Evolutionary conservation across 1,139 yeast genomes (phyloP), one percentile per base, ranked within the genome.

Genomic region (Suhomyces yuchorum): DNA sequence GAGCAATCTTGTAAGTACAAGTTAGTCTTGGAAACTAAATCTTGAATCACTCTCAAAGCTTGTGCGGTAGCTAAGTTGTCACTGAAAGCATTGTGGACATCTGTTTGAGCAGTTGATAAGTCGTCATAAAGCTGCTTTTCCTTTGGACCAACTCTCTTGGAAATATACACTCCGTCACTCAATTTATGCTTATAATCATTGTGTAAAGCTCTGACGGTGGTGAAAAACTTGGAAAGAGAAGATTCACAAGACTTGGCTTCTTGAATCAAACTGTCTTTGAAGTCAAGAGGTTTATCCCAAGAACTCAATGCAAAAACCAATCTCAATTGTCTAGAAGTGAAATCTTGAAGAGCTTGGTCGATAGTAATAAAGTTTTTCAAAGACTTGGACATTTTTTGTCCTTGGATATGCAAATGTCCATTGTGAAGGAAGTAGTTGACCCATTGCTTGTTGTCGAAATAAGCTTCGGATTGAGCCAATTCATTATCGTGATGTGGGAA

Each of bases 401-500:
- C 99, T 66, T 93, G 97, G 58, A 93, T 93, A 67, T 93, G 99
- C 60, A 93, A 78, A 68, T 93, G 99, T 33, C 99, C 99, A 43
- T 96, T 90, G 67, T 93, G 99, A 70, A 93, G 70, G 69, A 93
- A 93, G 67, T 93, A 93, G 68, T 93, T 92, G 47, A 93, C 90
- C 99, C 99, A 93, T 70, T 95, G 99, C 45, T 81, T 72, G 67
- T 88, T 85, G 60, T 89, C 90, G 66, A 78, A 93, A 66, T 85
- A 87, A 5, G 98, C 99, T 69, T 93, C 99, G 24, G 95, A 81
- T 71, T 93, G 99, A 1, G 99, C 99, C 58, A 93, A 75, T 71
- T 93, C 99, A 62, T 93, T 93, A 68, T 93, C 99, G 69, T 93
- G 99, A 66, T 93, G 99, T n/a, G 99, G 99, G 75, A 93, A 95